phyloP scores from a whole-genome alignment of 306 rosid species.

The Acacia crassicarpa region DNA sequence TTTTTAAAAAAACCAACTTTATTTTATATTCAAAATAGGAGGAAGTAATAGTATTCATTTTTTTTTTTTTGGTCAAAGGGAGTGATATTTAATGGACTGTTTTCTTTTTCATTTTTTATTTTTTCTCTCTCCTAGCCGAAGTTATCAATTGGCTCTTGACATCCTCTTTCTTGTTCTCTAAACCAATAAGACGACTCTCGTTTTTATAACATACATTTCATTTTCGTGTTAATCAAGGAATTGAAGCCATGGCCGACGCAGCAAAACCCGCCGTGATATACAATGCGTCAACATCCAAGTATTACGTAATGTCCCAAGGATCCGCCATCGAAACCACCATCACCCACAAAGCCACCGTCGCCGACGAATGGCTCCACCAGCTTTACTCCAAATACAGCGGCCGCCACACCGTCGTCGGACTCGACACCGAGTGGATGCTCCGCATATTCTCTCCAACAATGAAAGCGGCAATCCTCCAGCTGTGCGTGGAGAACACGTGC shows the following conservation, averaged over 20 bases:
- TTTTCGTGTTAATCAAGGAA: not conserved
- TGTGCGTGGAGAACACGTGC: conserved; percentile 33
- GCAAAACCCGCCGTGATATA: not conserved
- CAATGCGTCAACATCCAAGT: conserved; percentile 5
- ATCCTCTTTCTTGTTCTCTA: not conserved
- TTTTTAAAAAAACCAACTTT: too few species aligned
- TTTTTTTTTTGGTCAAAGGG: too few species aligned
- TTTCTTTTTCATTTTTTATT: not conserved
- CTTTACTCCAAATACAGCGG: conserved; percentile 4
- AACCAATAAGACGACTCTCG: not conserved
- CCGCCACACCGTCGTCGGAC: conserved; percentile 2
- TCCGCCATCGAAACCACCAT: conserved; percentile 29
- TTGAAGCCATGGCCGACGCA: not conserved
- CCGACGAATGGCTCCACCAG: conserved; percentile 25
- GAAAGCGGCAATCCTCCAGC: conserved; percentile 22
- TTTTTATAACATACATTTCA: not conserved
- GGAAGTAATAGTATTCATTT: too few species aligned
- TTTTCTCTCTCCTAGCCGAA: not conserved
- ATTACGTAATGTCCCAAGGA: not conserved
- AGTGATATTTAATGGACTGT: not conserved
- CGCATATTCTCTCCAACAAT: not conserved
- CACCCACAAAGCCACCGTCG: not conserved
- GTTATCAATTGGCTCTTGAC: not conserved
- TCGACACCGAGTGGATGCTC: conserved; percentile 34
- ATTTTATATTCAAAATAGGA: fast-evolving